A percentile compares a stretch with the other conserved stretches of the same genome.
Conservation (phyloP, 441 rosid species). For the Manihot esculenta region DNA sequence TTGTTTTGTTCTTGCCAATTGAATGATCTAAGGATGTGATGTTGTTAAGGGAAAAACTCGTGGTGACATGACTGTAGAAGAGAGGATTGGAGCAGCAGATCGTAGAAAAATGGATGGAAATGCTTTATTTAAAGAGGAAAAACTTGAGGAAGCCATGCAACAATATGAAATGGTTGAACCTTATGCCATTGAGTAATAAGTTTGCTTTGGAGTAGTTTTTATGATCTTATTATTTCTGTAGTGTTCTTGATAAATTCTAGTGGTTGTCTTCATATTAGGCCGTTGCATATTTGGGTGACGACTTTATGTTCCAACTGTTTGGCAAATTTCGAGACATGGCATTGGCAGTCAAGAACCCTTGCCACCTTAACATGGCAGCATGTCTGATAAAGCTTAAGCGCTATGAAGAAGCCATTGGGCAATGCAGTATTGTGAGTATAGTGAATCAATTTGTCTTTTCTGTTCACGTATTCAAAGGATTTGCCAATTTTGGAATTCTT, state of each 20-base stretch:
- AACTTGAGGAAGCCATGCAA: constrained; percentile 92
- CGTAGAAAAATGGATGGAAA: constrained; percentile 95
- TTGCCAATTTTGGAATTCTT: background rate
- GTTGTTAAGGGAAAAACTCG: constrained; percentile 78
- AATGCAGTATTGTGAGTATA: constrained; percentile 71
- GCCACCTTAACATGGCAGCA: constrained; percentile 90
- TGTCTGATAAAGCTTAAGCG: constrained; percentile 85
- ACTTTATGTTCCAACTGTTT: constrained; percentile 94
- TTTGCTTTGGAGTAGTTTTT: background rate
- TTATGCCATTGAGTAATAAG: constrained; percentile 23
- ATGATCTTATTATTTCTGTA: background rate
- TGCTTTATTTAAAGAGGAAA: constrained; percentile 72
- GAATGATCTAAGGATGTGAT: constrained; percentile 11
- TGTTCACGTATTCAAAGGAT: background rate
- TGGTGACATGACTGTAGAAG: constrained; percentile 96
- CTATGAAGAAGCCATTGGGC: constrained; percentile 80
- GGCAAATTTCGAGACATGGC: constrained; percentile 98
- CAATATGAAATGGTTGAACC: constrained; percentile 93
- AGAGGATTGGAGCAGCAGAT: constrained; percentile 91
- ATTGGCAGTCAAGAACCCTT: constrained; percentile 94
- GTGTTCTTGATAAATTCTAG: constrained; percentile 21
- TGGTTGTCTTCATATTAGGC: constrained; percentile 47
- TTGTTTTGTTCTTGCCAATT: constrained; percentile 12
- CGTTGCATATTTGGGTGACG: constrained; percentile 90
- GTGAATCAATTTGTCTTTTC: background rate